phyloP scores from a whole-genome alignment of 2,329 filamentous ascomycete species.

The Dactylonectria estremocensis region DNA sequence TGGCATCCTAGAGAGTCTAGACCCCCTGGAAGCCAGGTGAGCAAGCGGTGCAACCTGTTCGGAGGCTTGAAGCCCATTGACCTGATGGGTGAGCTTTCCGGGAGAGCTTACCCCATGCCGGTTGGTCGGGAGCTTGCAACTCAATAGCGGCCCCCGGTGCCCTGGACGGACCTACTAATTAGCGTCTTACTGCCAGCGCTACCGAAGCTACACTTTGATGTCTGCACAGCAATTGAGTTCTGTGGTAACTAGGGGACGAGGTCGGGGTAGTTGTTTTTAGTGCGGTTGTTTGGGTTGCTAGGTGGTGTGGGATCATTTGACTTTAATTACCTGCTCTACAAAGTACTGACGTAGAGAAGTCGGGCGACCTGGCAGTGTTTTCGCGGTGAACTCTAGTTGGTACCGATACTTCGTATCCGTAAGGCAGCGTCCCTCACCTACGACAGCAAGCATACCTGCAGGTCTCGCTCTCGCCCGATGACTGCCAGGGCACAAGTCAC shows the following conservation, averaged over 20 bases:
- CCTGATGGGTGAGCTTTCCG: not conserved
- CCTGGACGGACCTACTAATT: not conserved
- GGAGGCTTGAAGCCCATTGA: not conserved
- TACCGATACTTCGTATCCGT: slow-evolving; percentile 1
- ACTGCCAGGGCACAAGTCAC: not conserved
- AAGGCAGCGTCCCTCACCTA: not conserved
- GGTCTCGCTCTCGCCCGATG: too few relatives aligned
- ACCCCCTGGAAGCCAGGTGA: not conserved
- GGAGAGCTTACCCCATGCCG: slow-evolving; percentile 2
- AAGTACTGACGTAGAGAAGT: too few relatives aligned
- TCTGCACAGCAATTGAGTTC: not conserved
- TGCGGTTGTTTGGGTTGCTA: not conserved
- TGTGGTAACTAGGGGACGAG: not conserved
- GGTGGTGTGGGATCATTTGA: not conserved
- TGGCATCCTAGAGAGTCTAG: not conserved
- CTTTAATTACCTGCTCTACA: not conserved
- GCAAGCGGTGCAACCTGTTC: not conserved
- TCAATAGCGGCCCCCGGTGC: not conserved
- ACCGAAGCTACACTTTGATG: not conserved
- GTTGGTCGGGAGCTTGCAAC: slow-evolving; percentile 4
- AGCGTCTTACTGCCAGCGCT: not conserved
- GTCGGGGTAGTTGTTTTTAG: not conserved
- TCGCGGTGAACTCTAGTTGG: too few relatives aligned
- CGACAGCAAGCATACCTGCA: not conserved
- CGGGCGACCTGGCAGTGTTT: too few relatives aligned